Evolutionary conservation across 306 rosid species (phyloP).

Genomic region (Senna tora): DNA sequence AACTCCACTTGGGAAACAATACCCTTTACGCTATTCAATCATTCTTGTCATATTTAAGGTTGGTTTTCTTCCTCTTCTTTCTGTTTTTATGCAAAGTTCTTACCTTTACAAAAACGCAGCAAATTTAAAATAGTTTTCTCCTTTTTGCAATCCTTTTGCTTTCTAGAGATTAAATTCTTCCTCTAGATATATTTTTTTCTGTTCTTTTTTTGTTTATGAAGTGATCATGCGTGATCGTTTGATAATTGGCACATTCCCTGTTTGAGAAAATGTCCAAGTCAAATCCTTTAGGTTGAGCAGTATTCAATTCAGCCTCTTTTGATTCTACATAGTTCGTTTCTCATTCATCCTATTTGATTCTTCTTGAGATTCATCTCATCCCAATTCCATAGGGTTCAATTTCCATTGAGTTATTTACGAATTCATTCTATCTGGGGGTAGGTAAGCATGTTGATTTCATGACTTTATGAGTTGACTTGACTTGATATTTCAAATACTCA

Average conservation of each 20-base stretch:
- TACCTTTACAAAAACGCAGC: background rate
- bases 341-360: background rate
- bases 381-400: background rate
- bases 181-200: background rate
- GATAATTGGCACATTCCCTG: background rate
- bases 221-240: background rate
- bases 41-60: slow-evolving; percentile 6
- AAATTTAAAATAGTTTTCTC: background rate
- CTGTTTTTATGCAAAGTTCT: background rate
- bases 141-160: slow-evolving; percentile 13
- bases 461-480: background rate
- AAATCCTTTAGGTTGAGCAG: background rate
- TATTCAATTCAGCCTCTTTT: background rate
- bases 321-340: background rate
- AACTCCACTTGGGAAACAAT: background rate
- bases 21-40: background rate
- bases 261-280: background rate
- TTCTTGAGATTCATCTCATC: background rate
- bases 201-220: background rate
- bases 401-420: background rate
- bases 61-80: slow-evolving; percentile 14
- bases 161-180: slow-evolving; percentile 22
- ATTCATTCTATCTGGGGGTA: background rate
- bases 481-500: slow-evolving; percentile 9
- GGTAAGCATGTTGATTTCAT: slow-evolving; percentile 7